Evolutionary conservation across 1,284 basidiomycete genomes (phyloP).

Genomic region (Rhodotorula sp.): DNA sequence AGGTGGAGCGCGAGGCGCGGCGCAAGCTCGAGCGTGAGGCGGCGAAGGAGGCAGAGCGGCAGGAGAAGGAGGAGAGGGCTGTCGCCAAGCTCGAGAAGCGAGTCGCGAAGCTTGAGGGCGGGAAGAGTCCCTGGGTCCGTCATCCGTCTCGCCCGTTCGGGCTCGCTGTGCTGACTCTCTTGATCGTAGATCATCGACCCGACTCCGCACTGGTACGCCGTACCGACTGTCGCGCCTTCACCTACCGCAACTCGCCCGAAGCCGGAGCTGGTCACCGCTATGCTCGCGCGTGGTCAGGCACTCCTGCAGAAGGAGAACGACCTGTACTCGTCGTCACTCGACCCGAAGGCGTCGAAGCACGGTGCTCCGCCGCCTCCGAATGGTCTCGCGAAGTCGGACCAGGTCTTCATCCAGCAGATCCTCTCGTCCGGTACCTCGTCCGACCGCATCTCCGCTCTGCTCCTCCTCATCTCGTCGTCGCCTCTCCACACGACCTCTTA

Average conservation of each 20-base stretch:
- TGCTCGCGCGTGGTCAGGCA: slow-evolving; percentile 34
- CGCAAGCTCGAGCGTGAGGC: slow-evolving; percentile 49
- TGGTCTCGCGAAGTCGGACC: slow-evolving; percentile 42
- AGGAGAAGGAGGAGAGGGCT: slow-evolving; percentile 41
- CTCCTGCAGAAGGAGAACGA: slow-evolving; percentile 41
- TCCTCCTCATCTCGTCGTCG: slow-evolving; percentile 84
- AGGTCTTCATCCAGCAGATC: slow-evolving; percentile 74
- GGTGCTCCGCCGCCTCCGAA: slow-evolving; percentile 34
- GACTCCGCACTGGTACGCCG: slow-evolving; percentile 63
- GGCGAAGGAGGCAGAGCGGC: slow-evolving; percentile 48
- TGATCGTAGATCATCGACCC: slow-evolving; percentile 55
- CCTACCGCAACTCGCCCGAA: slow-evolving; percentile 53
- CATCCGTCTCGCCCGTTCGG: not conserved
- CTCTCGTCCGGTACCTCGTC: slow-evolving; percentile 85
- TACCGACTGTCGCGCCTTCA: slow-evolving; percentile 53
- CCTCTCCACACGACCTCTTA: slow-evolving; percentile 75
- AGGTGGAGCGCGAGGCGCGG: slow-evolving; percentile 41
- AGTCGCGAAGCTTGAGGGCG: slow-evolving; percentile 1
- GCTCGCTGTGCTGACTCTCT: not conserved
- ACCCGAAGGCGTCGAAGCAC: slow-evolving; percentile 25
- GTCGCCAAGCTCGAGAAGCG: slow-evolving; percentile 39
- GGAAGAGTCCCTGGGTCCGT: slow-evolving; percentile 40
- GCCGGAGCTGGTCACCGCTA: slow-evolving; percentile 19
- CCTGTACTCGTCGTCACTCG: slow-evolving; percentile 41
- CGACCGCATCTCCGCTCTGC: slow-evolving; percentile 89